Conservation (phyloP, 2,329 filamentous ascomycete genomes). For the Cladosporium sp. region DNA sequence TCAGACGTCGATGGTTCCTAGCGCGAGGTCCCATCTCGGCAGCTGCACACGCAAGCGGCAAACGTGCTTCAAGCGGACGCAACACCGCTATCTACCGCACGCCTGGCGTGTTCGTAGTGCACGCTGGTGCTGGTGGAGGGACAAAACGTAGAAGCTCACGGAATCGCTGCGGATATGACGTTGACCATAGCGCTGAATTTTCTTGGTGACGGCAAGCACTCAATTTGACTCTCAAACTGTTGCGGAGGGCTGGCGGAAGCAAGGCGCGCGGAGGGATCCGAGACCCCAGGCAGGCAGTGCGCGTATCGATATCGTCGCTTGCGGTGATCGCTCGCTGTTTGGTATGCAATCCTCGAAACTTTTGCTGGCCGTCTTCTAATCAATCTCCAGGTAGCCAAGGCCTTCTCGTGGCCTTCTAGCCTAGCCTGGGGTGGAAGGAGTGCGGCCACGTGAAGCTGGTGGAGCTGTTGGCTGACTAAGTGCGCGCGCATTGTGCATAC, state of each 20-base stretch:
- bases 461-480: slow-evolving; percentile 1
- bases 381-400: neutral
- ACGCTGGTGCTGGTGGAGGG: neutral
- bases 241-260: neutral
- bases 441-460: slow-evolving; percentile 4
- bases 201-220: neutral
- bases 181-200: neutral
- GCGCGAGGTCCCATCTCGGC: slow-evolving; percentile 18
- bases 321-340: neutral
- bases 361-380: neutral
- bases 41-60: slow-evolving; percentile 3
- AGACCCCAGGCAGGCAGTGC: neutral
- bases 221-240: neutral
- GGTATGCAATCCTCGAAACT: neutral
- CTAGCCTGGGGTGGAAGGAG: slow-evolving; percentile 5
- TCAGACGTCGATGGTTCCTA: slow-evolving; percentile 11
- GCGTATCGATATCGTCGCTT: neutral
- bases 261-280: neutral
- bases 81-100: neutral
- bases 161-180: slow-evolving; percentile 11
- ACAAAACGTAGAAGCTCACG: slow-evolving; percentile 5
- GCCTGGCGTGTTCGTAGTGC: neutral
- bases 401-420: neutral
- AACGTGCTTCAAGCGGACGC: neutral
- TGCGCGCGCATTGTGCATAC: neutral